Base-by-base conservation (phyloP, 805 yeast species). In the Ogataea degrootiae region DNA sequence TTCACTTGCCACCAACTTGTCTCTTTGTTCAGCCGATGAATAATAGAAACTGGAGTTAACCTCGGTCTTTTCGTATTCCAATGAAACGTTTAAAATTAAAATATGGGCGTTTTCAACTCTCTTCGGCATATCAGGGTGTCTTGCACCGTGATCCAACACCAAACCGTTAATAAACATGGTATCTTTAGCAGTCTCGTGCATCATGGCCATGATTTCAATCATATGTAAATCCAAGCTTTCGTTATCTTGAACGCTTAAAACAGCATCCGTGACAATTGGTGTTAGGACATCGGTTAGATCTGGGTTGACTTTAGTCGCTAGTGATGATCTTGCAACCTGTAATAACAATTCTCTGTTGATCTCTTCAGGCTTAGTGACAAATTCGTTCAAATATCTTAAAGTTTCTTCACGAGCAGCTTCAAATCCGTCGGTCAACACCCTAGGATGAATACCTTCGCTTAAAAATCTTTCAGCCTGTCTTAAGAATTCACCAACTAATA, bases 121-220 rank as follows among this genome's bases (percentile, higher is more conserved):
- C 55, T 83, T 86, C 49, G 99, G 99, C 99, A 94, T 94, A 69
- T 94, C 99, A 41, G 99, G 99, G 74, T 94, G 99, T 66, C 99
- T 82, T 16, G 97, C 97, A 56, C 99, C 99, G 66, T 94, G 99
- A 67, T 94, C 99, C 55, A 94, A 76, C 35, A 94, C 99, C 57
- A 94, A 77, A 41, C 99, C 99, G 58, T 79, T 82, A 54, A 94
- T 75, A 50, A 94, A 80, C 60, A 77, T 75, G 17, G 98, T 91
- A 47, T 91, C 94, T 51, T 83, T 79, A 34, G 94, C 88, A 36
- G 85, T 77, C 56, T 88, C 87, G 62, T 87, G 92, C 77, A 94
- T 97, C 98, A 94, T 95, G 56, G 94, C 83, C 95, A 94, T 94
- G 62, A 94, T 87, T 72, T 94, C 99, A 58, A 94, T 84, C 99